Percentiles rank a stretch among this genome's conserved stretches.
phyloP scores from a whole-genome alignment of 164 flowering plant species.

The Malania oleifera region DNA sequence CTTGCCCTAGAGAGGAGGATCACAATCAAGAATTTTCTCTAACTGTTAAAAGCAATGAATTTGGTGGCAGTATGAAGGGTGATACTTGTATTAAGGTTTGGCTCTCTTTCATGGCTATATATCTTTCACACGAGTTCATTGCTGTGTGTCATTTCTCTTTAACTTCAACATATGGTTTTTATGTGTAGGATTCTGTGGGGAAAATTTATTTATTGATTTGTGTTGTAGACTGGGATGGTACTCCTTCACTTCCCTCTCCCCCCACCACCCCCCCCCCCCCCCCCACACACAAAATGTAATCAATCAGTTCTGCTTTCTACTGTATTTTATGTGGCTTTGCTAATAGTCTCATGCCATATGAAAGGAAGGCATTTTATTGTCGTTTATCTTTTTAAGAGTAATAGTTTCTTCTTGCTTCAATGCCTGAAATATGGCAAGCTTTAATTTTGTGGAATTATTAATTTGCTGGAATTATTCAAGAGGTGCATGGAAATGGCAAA shows the following conservation, averaged over 20 bases:
- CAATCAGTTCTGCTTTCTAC: neutral
- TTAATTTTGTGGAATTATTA: neutral
- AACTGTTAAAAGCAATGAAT: neutral
- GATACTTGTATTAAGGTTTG: slow-evolving; percentile 17
- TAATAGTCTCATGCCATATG: neutral
- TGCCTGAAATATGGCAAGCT: slow-evolving; percentile 1
- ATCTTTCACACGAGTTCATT: too few species aligned
- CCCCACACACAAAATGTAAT: too few species aligned
- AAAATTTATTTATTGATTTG: too few species aligned
- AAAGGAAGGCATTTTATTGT: neutral
- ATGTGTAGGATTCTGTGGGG: too few species aligned
- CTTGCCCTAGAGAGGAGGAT: slow-evolving; percentile 10
- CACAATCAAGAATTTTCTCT: slow-evolving; percentile 7
- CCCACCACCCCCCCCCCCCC: too few species aligned
- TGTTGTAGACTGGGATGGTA: too few species aligned
- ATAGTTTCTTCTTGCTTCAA: neutral
- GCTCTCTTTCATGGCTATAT: slow-evolving; percentile 1
- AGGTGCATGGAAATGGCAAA: neutral
- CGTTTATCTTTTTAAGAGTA: too few species aligned
- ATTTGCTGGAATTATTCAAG: neutral
- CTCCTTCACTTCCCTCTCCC: too few species aligned
- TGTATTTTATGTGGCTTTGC: neutral
- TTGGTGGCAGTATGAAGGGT: slow-evolving; percentile 3
- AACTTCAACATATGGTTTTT: too few species aligned
- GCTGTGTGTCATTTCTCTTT: too few species aligned